Evolutionary conservation across 2,329 filamentous ascomycete genomes (phyloP).

Genomic region (Thielaviopsis euricoi): DNA sequence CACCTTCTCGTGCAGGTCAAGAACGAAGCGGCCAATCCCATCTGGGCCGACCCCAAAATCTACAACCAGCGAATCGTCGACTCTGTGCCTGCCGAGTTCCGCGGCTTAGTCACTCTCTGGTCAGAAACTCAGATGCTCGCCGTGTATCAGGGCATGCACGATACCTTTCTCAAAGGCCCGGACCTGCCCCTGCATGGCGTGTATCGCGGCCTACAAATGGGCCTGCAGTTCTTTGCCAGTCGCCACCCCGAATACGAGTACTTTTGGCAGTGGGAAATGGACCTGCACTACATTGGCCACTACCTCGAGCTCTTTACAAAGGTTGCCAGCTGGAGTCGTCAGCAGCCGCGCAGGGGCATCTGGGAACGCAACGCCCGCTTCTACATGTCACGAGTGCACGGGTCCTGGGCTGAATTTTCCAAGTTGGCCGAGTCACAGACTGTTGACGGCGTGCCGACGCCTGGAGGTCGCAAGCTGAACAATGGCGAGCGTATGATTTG

Average conservation of each 20-base stretch:
- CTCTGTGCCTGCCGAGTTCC: slow-evolving; percentile 68
- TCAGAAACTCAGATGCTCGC: slow-evolving; percentile 84
- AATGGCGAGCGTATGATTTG: slow-evolving; percentile 48
- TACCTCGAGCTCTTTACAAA: slow-evolving; percentile 62
- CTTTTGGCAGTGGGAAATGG: slow-evolving; percentile 95
- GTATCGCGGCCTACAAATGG: slow-evolving; percentile 86
- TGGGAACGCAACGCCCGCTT: slow-evolving; percentile 71
- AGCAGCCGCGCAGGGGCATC: slow-evolving; percentile 61
- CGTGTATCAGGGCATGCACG: slow-evolving; percentile 74
- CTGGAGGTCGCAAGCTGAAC: slow-evolving; percentile 3
- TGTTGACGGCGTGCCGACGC: background rate
- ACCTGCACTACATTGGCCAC: slow-evolving; percentile 77
- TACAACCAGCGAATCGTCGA: slow-evolving; percentile 53
- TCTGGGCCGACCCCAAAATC: slow-evolving; percentile 58
- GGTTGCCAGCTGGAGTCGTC: slow-evolving; percentile 49
- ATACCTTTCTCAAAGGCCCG: slow-evolving; percentile 48
- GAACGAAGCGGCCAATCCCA: slow-evolving; percentile 53
- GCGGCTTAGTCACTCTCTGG: slow-evolving; percentile 79
- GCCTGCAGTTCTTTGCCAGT: slow-evolving; percentile 83
- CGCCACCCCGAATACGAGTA: slow-evolving; percentile 78
- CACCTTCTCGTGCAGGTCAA: slow-evolving; percentile 77
- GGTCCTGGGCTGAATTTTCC: slow-evolving; percentile 59
- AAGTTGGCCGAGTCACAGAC: slow-evolving; percentile 21
- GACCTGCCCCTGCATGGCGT: slow-evolving; percentile 75
- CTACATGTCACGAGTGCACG: slow-evolving; percentile 62